phyloP scores from a whole-genome alignment of 2,329 filamentous ascomycete species.

The Aspergillus ruber region DNA sequence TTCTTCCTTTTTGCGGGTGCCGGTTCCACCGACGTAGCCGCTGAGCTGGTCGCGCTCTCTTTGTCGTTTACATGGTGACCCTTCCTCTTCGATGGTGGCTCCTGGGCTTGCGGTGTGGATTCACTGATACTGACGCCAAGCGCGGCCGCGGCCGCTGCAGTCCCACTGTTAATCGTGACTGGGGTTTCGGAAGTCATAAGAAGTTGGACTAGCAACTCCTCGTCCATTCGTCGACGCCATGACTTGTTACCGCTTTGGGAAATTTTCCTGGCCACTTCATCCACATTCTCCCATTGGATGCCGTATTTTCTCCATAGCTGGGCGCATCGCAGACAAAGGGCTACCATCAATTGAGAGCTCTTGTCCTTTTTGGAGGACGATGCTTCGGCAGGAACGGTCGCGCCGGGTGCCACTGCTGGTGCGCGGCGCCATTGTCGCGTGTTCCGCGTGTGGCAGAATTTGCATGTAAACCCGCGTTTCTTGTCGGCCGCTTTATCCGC shows the following conservation, averaged over 20 bases:
- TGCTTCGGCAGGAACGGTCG: conserved; percentile 60
- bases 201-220: conserved; percentile 60
- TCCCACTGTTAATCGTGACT: conserved; percentile 37
- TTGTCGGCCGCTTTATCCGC: conserved; percentile 71
- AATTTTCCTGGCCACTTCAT: conserved; percentile 85
- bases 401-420: conserved; percentile 66
- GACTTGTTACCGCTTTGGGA: conserved; percentile 70
- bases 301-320: conserved; percentile 93
- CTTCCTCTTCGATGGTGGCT: conserved; percentile 57
- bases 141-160: conserved; percentile 39
- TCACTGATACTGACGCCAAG: conserved; percentile 36
- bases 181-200: conserved; percentile 41
- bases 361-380: conserved; percentile 71
- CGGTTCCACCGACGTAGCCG: conserved; percentile 39
- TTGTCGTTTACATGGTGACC: conserved; percentile 43
- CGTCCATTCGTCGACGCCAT: conserved; percentile 84
- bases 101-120: conserved; percentile 21
- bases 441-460: conserved; percentile 74
- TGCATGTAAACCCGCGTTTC: conserved; percentile 84
- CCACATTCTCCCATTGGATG: conserved; percentile 89
- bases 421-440: conserved; percentile 91
- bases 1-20: conserved; percentile 63
- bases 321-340: conserved; percentile 83
- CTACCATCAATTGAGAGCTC: conserved; percentile 64
- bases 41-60: conserved; percentile 44